phyloP scores from a whole-genome alignment of 768 basidiomycete species.

The Suillus hirtellus region DNA sequence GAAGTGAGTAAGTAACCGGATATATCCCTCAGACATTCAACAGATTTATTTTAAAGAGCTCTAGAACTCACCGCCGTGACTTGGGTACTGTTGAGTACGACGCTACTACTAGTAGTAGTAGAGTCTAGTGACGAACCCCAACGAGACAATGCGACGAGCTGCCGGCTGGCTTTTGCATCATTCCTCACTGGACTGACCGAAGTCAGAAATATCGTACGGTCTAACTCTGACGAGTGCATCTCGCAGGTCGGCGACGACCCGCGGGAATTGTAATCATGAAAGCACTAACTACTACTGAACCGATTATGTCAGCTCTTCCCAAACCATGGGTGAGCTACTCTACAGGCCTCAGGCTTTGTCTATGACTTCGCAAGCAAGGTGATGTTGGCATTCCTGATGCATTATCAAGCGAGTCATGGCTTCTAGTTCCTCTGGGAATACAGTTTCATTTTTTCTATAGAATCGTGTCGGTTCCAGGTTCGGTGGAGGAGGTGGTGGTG shows the following conservation, averaged over 20 bases:
- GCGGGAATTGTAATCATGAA: background rate
- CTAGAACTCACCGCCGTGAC: slow-evolving; percentile 82
- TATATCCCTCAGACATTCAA: slow-evolving; percentile 50
- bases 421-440: background rate
- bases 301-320: slow-evolving; percentile 4
- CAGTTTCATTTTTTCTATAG: slow-evolving; percentile 39
- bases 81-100: background rate
- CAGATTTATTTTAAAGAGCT: slow-evolving; percentile 73
- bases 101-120: background rate
- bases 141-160: slow-evolving; percentile 63
- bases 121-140: slow-evolving; percentile 60
- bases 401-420: slow-evolving; percentile 53
- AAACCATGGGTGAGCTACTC: background rate
- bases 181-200: slow-evolving; percentile 60
- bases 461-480: slow-evolving; percentile 97
- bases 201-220: slow-evolving; percentile 49
- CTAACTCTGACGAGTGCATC: slow-evolving; percentile 59
- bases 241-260: background rate
- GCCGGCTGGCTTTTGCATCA: slow-evolving; percentile 57
- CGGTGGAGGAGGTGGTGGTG: slow-evolving; percentile 93
- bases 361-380: background rate
- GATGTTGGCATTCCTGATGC: background rate
- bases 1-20: slow-evolving; percentile 9
- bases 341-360: background rate
- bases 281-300: background rate